Evolutionary conservation across 1,139 yeast species (phyloP).

Genomic region (Trichomonascaceae sp.): DNA sequence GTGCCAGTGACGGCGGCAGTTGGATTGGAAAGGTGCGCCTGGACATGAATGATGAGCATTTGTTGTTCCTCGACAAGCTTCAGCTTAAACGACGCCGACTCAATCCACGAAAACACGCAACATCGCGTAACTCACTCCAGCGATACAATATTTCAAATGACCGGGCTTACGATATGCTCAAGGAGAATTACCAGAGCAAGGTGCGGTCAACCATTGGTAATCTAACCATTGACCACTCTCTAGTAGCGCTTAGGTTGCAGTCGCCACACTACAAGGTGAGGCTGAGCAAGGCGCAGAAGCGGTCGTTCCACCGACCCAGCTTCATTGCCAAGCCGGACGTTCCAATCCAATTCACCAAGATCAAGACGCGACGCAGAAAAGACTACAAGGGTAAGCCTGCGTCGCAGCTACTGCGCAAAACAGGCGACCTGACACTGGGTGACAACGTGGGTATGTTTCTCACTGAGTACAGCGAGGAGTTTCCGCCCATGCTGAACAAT

Average conservation of each 20-base stretch:
- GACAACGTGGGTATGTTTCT: conserved; percentile 70
- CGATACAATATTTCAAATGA: conserved; percentile 84
- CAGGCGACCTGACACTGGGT: conserved; percentile 69
- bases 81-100: not conserved
- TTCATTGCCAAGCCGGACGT: conserved; percentile 72
- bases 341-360: conserved; percentile 57
- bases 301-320: conserved; percentile 71
- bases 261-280: conserved; percentile 84
- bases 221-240: conserved; percentile 78
- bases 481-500: conserved; percentile 69
- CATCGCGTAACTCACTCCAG: conserved; percentile 32
- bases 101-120: conserved; percentile 1
- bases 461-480: conserved; percentile 85
- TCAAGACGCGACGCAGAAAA: conserved; percentile 74
- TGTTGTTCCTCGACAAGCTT: conserved; percentile 45
- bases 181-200: conserved; percentile 79
- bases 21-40: conserved; percentile 43
- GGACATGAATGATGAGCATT: conserved; percentile 79
- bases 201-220: conserved; percentile 90
- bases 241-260: conserved; percentile 78
- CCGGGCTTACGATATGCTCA: conserved; percentile 65
- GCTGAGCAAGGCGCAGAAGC: conserved; percentile 51
- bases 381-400: conserved; percentile 77
- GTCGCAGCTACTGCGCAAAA: conserved; percentile 54
- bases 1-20: conserved; percentile 22